phyloP scores from a whole-genome alignment of 1,284 basidiomycete genomes.

The Trametes hirsuta region DNA sequence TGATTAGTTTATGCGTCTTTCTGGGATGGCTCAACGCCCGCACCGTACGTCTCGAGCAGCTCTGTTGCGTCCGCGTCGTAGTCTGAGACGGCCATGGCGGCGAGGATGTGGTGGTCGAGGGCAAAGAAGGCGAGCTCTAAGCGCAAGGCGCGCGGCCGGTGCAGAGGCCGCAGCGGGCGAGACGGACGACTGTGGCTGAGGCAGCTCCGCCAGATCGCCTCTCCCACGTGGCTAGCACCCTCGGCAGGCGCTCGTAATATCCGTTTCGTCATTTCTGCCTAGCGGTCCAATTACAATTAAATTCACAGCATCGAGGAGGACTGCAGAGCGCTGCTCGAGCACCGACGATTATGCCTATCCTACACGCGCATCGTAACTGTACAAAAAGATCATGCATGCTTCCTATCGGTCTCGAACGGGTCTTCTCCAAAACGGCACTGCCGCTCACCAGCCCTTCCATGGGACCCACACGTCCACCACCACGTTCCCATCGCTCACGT shows the following conservation, averaged over 20 bases:
- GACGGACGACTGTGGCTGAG: constrained; percentile 25
- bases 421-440: neutral
- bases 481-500: constrained; percentile 44
- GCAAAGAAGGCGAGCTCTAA: constrained; percentile 6
- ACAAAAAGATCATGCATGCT: constrained; percentile 7
- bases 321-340: neutral
- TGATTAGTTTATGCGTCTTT: neutral
- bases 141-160: constrained; percentile 15
- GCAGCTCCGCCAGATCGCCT: neutral
- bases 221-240: constrained; percentile 17
- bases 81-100: constrained; percentile 43
- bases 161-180: constrained; percentile 18
- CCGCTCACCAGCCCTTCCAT: constrained; percentile 83
- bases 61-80: constrained; percentile 84
- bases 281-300: too few relatives aligned
- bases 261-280: neutral
- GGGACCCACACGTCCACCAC: constrained; percentile 89
- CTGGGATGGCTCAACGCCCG: constrained; percentile 24
- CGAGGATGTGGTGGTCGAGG: neutral
- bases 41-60: constrained; percentile 91
- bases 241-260: neutral
- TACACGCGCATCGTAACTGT: constrained; percentile 1
- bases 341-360: neutral
- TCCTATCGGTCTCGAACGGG: constrained; percentile 1
- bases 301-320: neutral